Evolutionary conservation across 306 rosid genomes (phyloP), one percentile per base, ranked within the genome.

Genomic region (Hippophae tibetana): DNA sequence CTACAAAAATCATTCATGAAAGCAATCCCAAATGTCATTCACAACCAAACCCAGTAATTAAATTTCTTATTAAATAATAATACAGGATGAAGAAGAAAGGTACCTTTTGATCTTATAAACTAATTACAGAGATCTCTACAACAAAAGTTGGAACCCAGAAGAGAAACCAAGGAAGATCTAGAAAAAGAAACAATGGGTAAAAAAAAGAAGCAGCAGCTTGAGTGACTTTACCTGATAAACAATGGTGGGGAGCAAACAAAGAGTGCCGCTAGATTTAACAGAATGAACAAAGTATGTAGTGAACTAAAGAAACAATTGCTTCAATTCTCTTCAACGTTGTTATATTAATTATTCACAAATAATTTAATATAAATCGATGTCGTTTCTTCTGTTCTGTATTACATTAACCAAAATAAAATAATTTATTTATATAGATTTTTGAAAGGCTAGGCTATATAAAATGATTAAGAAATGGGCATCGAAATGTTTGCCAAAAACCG

Each of bases 241-340:
- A 70, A 57, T 56, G 65, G 38, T 23, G 27, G 25, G 13, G 60
- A 60, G 48, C 47, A 68, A 42, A 68, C 71, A 14, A 60, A 67
- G 31, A 67, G 57, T 65, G 72, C 12, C 13, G 66, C 70, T 73
- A 60, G 82, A 80, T 81, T 83, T 76, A 83, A 71, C 45, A 69
- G 82, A 78, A 8, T 55, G 69, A 40, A 64, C 42, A 69, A 61
- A 72, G 61, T 27, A 47, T 61, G 75, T 63, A 27, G 57, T 66
- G 65, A 68, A 69, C 56, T 44, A 74, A 40, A 41, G 72, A 79
- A 63, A 31, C 52, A 43, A 57, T 13, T 48, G 63, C 70, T 55
- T 55, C 11, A 56, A 74, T 56, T 52, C 60, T 64, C 60, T 47
- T 68, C 54, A 13, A 51, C 13, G 66, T 50, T 49, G 23, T 59